These are phyloP conservation scores for Metarhizium robertsii DNA, from an alignment of 2,329 filamentous ascomycete species.

Conservation along the genomic window DNA sequence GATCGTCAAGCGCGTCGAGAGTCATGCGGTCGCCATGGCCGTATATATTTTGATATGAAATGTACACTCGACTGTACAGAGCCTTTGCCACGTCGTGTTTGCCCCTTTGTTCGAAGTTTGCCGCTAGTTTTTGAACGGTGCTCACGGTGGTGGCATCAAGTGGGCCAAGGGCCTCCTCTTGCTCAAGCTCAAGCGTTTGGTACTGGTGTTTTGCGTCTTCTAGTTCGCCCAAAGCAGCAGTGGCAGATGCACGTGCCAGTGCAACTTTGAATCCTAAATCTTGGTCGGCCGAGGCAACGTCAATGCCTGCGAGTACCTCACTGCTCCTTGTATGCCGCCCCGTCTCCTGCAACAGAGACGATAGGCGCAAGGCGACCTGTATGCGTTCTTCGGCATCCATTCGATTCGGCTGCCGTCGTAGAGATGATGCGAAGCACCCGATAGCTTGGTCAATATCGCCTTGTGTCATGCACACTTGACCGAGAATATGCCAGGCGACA, in stretches of 20 bases:
- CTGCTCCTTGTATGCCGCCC: slow-evolving; percentile 11
- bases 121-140: slow-evolving; percentile 16
- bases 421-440: slow-evolving; percentile 16
- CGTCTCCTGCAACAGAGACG: slow-evolving; percentile 12
- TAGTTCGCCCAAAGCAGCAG: slow-evolving; percentile 12
- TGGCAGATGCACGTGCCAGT: slow-evolving; percentile 13
- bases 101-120: slow-evolving; percentile 13
- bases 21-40: slow-evolving; percentile 17
- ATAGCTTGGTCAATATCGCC: slow-evolving; percentile 15
- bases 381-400: slow-evolving; percentile 12
- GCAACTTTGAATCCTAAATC: slow-evolving; percentile 14
- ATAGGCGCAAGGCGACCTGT: slow-evolving; percentile 13
- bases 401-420: slow-evolving; percentile 6
- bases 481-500: slow-evolving; percentile 28
- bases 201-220: slow-evolving; percentile 12
- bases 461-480: slow-evolving; percentile 18
- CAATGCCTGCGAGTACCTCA: slow-evolving; percentile 12
- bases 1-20: slow-evolving; percentile 17
- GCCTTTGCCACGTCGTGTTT: slow-evolving; percentile 16
- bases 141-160: slow-evolving; percentile 14
- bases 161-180: slow-evolving; percentile 14
- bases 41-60: slow-evolving; percentile 17
- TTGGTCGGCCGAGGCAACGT: slow-evolving; percentile 14
- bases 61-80: slow-evolving; percentile 15
- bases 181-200: slow-evolving; percentile 13